Conservation (phyloP, 1,139 yeast species). For the Yamadazyma trypodendri region DNA sequence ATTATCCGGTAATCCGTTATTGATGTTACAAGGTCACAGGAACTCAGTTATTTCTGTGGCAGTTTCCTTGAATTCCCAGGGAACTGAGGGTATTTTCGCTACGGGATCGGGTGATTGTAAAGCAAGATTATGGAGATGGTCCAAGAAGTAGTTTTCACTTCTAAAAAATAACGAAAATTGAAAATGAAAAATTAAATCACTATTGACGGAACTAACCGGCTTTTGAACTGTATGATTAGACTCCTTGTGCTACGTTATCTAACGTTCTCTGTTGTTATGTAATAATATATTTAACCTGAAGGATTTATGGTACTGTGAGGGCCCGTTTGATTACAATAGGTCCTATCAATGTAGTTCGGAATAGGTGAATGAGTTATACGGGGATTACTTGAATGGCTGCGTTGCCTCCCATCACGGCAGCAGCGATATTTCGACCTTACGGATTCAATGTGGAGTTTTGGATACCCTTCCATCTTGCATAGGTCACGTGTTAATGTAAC, state of each 20-base stretch:
- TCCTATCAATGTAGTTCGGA: too few species aligned
- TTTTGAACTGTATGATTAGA: slow-evolving; percentile 3
- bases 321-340: too few species aligned
- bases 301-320: too few species aligned
- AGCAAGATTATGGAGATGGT: slow-evolving; percentile 94
- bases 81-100: slow-evolving; percentile 79
- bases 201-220: not conserved
- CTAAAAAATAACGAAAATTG: not conserved
- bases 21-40: slow-evolving; percentile 96
- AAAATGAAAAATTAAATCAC: not conserved
- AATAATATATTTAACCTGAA: slow-evolving; percentile 3
- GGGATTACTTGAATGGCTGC: too few species aligned
- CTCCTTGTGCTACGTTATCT: not conserved
- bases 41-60: slow-evolving; percentile 95
- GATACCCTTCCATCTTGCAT: too few species aligned
- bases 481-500: too few species aligned
- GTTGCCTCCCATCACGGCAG: too few species aligned
- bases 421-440: too few species aligned
- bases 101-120: slow-evolving; percentile 98
- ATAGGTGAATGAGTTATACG: too few species aligned
- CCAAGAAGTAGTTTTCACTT: slow-evolving; percentile 9
- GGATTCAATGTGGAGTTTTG: too few species aligned
- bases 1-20: slow-evolving; percentile 83
- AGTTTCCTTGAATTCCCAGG: slow-evolving; percentile 74
- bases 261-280: not conserved